Base-by-base conservation (phyloP, 495 filamentous ascomycete species). In the Cairneyella variabilis region DNA sequence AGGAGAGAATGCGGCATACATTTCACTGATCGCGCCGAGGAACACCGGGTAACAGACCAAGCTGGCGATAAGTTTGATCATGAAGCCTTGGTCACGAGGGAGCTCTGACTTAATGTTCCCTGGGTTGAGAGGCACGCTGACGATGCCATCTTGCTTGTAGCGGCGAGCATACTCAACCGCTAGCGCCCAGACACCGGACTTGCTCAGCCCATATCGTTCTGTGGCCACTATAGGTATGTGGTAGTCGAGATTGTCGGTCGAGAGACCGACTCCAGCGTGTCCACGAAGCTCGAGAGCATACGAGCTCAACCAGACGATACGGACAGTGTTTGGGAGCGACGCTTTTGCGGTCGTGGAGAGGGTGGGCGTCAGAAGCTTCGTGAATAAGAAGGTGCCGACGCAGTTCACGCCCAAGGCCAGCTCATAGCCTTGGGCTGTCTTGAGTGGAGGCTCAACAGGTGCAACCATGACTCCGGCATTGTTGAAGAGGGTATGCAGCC, bases 391-490 rank as follows among this genome's bases (percentile, higher is more conserved):
- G 2, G 68, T 60, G 2, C 62, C 70, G 18, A 77, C 27, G 27
- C 58, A 59, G 62, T 76, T 77, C 1, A 63, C 61, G 26, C 69
- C 71, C 3, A 77, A 41, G 11, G 66, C 58, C 5, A 68, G 22
- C 21, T 75, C 71, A 49, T 69, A 62, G 49, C 11, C 48, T 51
- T 55, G 52, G 8, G 57, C 20, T n/a, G 23, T 46, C 20, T 43
- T 46, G 1, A 12, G n/a, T 14, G 30, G 8, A 34, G 8, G 8
- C 30, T 34, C 14, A 9, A 59, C 69, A 0, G 76, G 71, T 10
- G 72, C 54, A 0, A 70, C 78, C 79, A 88, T 83, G 54, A 86
- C 74, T 36, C 83, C 85, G 2, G 86, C 85, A 54, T 89, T 90
- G 66, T 83, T 80, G 28, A 88, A 69, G 5, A 91, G 66, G 18